Evolutionary conservation across 371 early-diverging fungal genomes (phyloP), one percentile per base, ranked within the genome.

Genomic region (Lichtheimia corymbifera): DNA sequence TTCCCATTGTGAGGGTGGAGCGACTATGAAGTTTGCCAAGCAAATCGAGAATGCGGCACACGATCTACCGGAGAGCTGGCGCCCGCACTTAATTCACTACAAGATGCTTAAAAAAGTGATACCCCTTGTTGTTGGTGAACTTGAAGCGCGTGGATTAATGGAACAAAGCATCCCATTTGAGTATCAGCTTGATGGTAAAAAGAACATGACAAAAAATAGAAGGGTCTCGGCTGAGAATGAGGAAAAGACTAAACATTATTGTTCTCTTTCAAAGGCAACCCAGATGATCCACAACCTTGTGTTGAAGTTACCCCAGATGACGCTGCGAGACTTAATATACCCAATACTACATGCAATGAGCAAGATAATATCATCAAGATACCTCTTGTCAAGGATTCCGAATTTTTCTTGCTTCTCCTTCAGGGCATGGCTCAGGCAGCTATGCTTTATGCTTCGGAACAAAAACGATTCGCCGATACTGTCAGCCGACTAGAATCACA

Each of bases 1-100:
- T 30, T 35, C 35, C n/a, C 5, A n/a, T 54, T 15, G 17, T 41
- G 27, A 41, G 30, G 54, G 15, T 41, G 30, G 30, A 40, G 12
- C 15, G 5, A 53, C 18, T 6, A 91, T 91, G 91, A 91, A 91
- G 75, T 91, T 91, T 65, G 89, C 81, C 49, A 89, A 91, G 62
- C 79, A 83, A 24, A 77, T 91, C 24, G 87, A 89, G 62, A 78
- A 80, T 11, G 84, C 77, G 65, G 79, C 88, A 25, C 81, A 83
- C 65, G 73, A 85, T 41, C 79, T 91, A 54, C 92, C 92, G 3
- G 78, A 76, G 43, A 79, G 81, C 42, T 88, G 87, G 86, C 82
- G 80, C 43, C 85, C 82, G 0, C 81, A 86, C 58, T 59, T 87
- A n/a, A 84, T 88, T 52, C 80, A 84, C 28, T 88, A 88, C 75